Evolutionary conservation across 768 basidiomycete genomes (phyloP).

Genomic region (Paxillus involutus): DNA sequence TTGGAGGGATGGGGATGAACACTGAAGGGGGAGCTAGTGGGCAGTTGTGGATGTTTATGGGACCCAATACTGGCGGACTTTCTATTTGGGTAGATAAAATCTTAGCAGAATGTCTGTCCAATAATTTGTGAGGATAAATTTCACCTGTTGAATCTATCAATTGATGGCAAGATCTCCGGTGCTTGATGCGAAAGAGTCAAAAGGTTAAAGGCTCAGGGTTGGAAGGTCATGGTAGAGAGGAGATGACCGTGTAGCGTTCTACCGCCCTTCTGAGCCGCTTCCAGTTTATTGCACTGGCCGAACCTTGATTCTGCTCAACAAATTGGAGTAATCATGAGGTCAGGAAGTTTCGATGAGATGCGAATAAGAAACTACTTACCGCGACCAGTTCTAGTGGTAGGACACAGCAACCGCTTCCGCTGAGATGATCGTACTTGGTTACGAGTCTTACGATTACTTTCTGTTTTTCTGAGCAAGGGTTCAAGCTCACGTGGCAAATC

Average conservation of each 20-base stretch:
- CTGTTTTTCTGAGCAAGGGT: not conserved
- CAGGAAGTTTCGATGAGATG: not conserved
- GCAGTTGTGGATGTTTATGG: constrained; percentile 14
- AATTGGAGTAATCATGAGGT: not conserved
- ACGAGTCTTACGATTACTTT: not conserved
- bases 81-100: constrained; percentile 11
- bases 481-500: constrained; percentile 7
- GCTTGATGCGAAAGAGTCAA: constrained; percentile 1
- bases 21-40: not conserved
- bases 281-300: not conserved
- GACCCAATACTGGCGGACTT: constrained; percentile 12
- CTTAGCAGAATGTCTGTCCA: constrained; percentile 5
- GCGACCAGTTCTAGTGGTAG: not conserved
- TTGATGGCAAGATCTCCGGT: constrained; percentile 1
- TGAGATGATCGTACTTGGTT: constrained; percentile 1
- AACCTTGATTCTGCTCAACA: not conserved
- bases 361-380: not conserved
- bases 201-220: constrained; percentile 4
- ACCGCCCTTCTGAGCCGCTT: not conserved
- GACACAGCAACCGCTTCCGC: not conserved
- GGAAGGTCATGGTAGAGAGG: not conserved
- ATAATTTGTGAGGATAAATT: not conserved
- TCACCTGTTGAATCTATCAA: not conserved
- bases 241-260: not conserved
- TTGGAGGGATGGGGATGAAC: not conserved